These are phyloP conservation scores for Quercus lobata DNA, from an alignment of 331 rosid genomes.

Conservation along the genomic window DNA sequence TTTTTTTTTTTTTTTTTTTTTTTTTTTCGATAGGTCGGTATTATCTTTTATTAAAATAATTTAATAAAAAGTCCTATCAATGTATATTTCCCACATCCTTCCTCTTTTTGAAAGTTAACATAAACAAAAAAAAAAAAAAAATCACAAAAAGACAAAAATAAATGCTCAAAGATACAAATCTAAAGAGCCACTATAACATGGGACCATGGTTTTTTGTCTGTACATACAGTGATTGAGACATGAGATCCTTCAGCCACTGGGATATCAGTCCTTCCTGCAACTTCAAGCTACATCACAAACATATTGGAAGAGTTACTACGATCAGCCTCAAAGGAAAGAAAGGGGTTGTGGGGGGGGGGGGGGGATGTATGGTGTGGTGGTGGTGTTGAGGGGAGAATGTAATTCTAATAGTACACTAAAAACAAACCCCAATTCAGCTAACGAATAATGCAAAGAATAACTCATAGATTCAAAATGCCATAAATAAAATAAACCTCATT, in stretches of 20 bases:
- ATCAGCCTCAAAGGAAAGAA: background rate
- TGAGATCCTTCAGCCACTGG: slow-evolving; percentile 98
- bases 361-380: no score
- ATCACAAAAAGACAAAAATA: background rate
- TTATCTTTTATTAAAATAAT: no score
- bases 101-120: background rate
- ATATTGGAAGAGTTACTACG: background rate
- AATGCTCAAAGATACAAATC: background rate
- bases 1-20: no score
- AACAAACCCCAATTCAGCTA: background rate
- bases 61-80: no score
- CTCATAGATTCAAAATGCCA: background rate
- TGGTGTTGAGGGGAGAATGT: no score
- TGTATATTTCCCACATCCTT: background rate
- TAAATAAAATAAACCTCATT: background rate
- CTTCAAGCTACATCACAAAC: slow-evolving; percentile 58
- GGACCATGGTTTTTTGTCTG: background rate
- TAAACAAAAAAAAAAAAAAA: background rate
- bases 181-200: background rate
- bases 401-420: background rate
- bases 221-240: slow-evolving; percentile 67
- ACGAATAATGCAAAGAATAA: background rate
- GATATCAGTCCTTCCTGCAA: slow-evolving; percentile 88
- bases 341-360: background rate
- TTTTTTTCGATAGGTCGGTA: no score